These are phyloP conservation scores for Pseudogymnoascus sp. DNA, from an alignment of 2,329 filamentous ascomycete species.

Conservation along the genomic window DNA sequence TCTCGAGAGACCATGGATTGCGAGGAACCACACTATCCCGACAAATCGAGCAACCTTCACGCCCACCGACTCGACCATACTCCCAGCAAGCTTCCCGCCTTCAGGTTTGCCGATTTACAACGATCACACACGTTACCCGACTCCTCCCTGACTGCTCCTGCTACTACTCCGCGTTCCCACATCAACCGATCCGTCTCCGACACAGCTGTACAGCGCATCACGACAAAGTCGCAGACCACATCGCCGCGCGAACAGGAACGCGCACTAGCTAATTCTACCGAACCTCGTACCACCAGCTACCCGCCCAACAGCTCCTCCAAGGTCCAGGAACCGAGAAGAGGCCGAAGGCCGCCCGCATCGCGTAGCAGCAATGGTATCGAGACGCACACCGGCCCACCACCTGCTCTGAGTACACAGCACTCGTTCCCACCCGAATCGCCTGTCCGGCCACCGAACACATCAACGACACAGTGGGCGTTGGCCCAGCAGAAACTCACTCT, in stretches of 20 bases:
- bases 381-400: constrained; percentile 12
- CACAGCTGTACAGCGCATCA: constrained; percentile 1
- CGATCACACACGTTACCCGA: neutral
- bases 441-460: constrained; percentile 3
- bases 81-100: constrained; percentile 10
- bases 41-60: constrained; percentile 6
- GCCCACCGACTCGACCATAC: constrained; percentile 4
- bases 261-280: constrained; percentile 8
- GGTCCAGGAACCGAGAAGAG: neutral
- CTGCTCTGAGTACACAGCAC: constrained; percentile 13
- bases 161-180: neutral
- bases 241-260: constrained; percentile 2
- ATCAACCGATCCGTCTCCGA: neutral
- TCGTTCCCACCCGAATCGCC: neutral
- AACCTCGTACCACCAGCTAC: neutral
- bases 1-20: constrained; percentile 9
- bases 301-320: constrained; percentile 3
- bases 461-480: constrained; percentile 14
- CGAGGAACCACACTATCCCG: constrained; percentile 6
- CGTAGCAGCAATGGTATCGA: constrained; percentile 16
- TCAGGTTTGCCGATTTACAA: constrained; percentile 12
- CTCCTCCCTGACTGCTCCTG: neutral
- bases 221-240: neutral
- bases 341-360: constrained; percentile 6
- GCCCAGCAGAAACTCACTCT: constrained; percentile 12